Evolutionary conservation across 768 basidiomycete species (phyloP), one percentile per base, ranked within the genome.

Genomic region (Mycena amicta): DNA sequence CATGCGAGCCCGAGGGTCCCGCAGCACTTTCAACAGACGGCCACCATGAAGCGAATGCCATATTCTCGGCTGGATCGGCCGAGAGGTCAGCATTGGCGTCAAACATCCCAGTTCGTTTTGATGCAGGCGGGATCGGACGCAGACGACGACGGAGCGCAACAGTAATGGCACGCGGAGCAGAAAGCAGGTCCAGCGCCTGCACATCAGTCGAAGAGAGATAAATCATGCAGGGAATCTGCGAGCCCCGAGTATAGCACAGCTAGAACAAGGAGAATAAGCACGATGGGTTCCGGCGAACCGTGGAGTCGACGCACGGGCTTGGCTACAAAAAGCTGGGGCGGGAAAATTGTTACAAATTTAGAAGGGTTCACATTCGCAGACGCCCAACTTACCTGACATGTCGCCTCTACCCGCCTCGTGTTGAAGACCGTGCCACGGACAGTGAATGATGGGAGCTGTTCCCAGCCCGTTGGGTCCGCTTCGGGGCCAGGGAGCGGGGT

Each of bases 401-500:
- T 59, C 15, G 56, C 52, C 28, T 67, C 54, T 12, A 60, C 62
- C 28, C 37, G 31, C 13, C 64, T 59, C 23, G 59, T 43, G 50
- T 57, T 67, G 51, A 65, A 67, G 15, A 64, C 51, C 22, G 56
- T 65, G 1, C 67, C 67, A 41, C 52, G 22, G 29, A 67, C 53
- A 5, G 51, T 55, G 31, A 60, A 55, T 23, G 64, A 39, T 3
- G 59, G 56, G 2, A 63, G 30, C 13, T 59, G 55, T 41, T 51
- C 45, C 67, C 67, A 68, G 18, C 67, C 67, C 5, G 49, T 37
- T 27, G 66, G 66, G 49, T 68, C 67, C 16, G 46, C 64, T 2
- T 61, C 55, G 22, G 67, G 67, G 1, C 72, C 68, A 4, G 71
- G 69, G 33, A 75, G 65, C 28, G 65, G 66, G 15, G 60, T 62